Percentiles rank a stretch among this genome's conserved stretches.
Conservation (phyloP, 192 early-diverging fungal genomes). For the Entomortierella lignicola region DNA sequence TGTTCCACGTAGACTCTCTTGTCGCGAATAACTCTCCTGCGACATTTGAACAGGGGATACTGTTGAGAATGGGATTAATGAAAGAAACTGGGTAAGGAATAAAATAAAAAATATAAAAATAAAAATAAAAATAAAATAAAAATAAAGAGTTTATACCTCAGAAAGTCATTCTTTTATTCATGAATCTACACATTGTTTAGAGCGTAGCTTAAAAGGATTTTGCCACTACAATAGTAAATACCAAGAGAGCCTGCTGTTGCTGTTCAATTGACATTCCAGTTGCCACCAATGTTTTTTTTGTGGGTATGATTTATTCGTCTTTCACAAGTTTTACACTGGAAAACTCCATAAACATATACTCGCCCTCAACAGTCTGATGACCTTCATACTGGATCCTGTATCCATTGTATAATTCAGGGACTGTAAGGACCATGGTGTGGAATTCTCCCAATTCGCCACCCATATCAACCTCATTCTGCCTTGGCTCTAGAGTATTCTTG, state of each 20-base stretch:
- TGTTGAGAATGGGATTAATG: too few relatives aligned
- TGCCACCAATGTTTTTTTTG: too few relatives aligned
- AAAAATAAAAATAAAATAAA: too few relatives aligned
- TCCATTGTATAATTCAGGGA: constrained; percentile 59
- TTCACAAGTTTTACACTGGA: constrained; percentile 17
- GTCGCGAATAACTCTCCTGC: constrained; percentile 6
- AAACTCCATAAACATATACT: constrained; percentile 56
- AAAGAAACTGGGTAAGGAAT: too few relatives aligned
- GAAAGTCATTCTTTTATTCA: too few relatives aligned
- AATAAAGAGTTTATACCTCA: too few relatives aligned
- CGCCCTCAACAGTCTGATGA: constrained; percentile 41
- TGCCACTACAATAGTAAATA: too few relatives aligned
- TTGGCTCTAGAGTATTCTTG: constrained; percentile 51
- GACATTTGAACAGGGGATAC: constrained; percentile 7
- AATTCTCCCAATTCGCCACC: constrained; percentile 78
- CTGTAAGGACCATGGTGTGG: constrained; percentile 75
- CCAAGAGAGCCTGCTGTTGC: too few relatives aligned
- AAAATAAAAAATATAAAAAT: too few relatives aligned
- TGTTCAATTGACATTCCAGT: too few relatives aligned
- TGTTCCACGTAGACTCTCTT: background rate
- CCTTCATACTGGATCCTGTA: constrained; percentile 27
- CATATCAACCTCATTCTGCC: constrained; percentile 59
- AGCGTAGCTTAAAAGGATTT: too few relatives aligned
- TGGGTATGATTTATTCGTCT: background rate
- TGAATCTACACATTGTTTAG: too few relatives aligned